phyloP scores from a whole-genome alignment of 352 stramenopile species.

The Globisporangium polare region DNA sequence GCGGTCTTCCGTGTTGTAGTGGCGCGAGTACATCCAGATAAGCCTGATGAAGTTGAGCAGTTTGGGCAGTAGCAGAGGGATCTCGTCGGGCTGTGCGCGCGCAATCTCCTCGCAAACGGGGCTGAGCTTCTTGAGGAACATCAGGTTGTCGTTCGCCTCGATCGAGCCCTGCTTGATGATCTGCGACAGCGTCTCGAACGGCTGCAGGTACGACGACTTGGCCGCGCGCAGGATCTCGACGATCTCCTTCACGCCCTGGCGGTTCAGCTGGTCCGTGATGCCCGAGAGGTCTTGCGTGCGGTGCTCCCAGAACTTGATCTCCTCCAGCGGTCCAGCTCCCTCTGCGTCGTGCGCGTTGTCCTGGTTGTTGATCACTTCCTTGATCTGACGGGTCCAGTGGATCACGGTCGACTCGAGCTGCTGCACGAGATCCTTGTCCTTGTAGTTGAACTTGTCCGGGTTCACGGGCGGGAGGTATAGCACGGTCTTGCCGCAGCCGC shows the following conservation, averaged over 20 bases:
- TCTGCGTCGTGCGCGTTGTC: slow-evolving; percentile 91
- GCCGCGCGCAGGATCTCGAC: slow-evolving; percentile 81
- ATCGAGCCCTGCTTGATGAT: slow-evolving; percentile 91
- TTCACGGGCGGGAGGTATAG: slow-evolving; percentile 89
- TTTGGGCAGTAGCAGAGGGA: slow-evolving; percentile 89
- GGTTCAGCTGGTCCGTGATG: slow-evolving; percentile 92
- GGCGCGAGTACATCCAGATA: slow-evolving; percentile 91
- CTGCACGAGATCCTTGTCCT: slow-evolving; percentile 94
- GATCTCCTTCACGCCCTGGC: slow-evolving; percentile 88
- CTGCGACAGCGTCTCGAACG: slow-evolving; percentile 90
- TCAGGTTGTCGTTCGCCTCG: slow-evolving; percentile 93
- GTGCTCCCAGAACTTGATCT: slow-evolving; percentile 96
- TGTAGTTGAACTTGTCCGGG: slow-evolving; percentile 80
- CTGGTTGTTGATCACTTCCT: slow-evolving; percentile 96
- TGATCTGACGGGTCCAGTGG: slow-evolving; percentile 97
- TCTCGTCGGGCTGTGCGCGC: slow-evolving; percentile 80
- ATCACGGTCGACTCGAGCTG: slow-evolving; percentile 96
- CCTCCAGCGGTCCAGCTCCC: slow-evolving; percentile 88
- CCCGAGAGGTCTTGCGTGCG: slow-evolving; percentile 90
- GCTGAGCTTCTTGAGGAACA: slow-evolving; percentile 91
- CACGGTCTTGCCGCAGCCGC: slow-evolving; percentile 90
- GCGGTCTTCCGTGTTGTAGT: slow-evolving; percentile 95
- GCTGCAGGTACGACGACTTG: slow-evolving; percentile 93
- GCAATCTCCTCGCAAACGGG: slow-evolving; percentile 89
- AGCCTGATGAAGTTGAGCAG: slow-evolving; percentile 93